These are phyloP conservation scores for Globisporangium echinulatum DNA, from an alignment of 352 stramenopile genomes.

Conservation along the genomic window DNA sequence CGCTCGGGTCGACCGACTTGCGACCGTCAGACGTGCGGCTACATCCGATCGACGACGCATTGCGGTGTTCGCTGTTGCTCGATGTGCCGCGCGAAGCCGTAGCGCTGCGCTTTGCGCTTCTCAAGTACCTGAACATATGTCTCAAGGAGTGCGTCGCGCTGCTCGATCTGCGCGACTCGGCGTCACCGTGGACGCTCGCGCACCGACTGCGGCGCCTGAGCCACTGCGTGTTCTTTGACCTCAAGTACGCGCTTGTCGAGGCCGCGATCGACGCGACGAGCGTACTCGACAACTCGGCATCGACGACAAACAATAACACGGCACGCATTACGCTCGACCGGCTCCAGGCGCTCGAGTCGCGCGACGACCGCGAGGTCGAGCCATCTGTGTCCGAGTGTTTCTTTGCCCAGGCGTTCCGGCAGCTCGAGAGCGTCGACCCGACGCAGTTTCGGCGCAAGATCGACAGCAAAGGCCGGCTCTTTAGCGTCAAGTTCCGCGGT, in stretches of 20 bases:
- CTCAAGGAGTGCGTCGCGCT: slow-evolving; percentile 61
- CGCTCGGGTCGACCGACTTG: slow-evolving; percentile 46
- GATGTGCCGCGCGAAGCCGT: slow-evolving; percentile 46
- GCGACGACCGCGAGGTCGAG: slow-evolving; percentile 81
- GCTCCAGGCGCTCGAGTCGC: slow-evolving; percentile 80
- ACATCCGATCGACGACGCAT: slow-evolving; percentile 54
- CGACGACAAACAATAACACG: slow-evolving; percentile 43
- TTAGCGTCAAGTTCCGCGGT: slow-evolving; percentile 87
- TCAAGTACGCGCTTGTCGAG: slow-evolving; percentile 78
- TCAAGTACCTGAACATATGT: slow-evolving; percentile 80
- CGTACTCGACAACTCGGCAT: slow-evolving; percentile 31
- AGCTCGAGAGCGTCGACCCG: slow-evolving; percentile 83
- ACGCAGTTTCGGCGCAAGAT: slow-evolving; percentile 84
- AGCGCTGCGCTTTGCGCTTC: slow-evolving; percentile 68
- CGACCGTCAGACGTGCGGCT: slow-evolving; percentile 68
- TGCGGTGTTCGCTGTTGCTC: slow-evolving; percentile 69
- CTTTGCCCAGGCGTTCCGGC: slow-evolving; percentile 91
- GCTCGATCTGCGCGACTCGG: slow-evolving; percentile 69
- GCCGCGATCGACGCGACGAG: slow-evolving; percentile 73
- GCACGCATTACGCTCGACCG: slow-evolving; percentile 82
- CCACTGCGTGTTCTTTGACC: slow-evolving; percentile 85
- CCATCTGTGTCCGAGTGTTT: slow-evolving; percentile 89
- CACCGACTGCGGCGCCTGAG: slow-evolving; percentile 62
- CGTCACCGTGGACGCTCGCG: slow-evolving; percentile 68
- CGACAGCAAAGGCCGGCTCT: slow-evolving; percentile 83